These are phyloP conservation scores for Amanita pallidorosea DNA, from an alignment of 768 basidiomycete genomes.

Conservation along the genomic window DNA sequence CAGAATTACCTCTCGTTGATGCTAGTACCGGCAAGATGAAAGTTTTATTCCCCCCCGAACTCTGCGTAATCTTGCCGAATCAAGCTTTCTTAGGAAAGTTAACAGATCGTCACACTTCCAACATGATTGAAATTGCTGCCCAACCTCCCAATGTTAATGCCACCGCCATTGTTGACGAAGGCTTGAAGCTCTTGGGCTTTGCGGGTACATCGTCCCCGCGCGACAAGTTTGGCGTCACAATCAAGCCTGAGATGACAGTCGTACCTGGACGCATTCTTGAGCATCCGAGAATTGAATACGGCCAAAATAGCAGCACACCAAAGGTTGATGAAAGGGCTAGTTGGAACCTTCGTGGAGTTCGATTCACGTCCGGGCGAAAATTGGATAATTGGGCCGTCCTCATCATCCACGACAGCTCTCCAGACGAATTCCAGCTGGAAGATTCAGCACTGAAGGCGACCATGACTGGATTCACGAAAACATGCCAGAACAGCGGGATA, in stretches of 20 bases:
- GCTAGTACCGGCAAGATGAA: slow-evolving; percentile 35
- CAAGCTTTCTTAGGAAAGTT: slow-evolving; percentile 66
- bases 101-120: slow-evolving; percentile 54
- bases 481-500: slow-evolving; percentile 63
- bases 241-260: slow-evolving; percentile 54
- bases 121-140: slow-evolving; percentile 66
- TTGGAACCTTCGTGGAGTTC: slow-evolving; percentile 67
- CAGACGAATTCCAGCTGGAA: slow-evolving; percentile 50
- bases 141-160: slow-evolving; percentile 66
- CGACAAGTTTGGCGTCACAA: slow-evolving; percentile 47
- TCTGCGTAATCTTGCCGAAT: slow-evolving; percentile 61
- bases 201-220: slow-evolving; percentile 28
- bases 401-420: slow-evolving; percentile 48
- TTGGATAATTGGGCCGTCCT: slow-evolving; percentile 61
- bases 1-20: slow-evolving; percentile 48
- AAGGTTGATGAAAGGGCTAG: slow-evolving; percentile 45
- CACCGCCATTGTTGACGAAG: slow-evolving; percentile 43
- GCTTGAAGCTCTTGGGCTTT: slow-evolving; percentile 55
- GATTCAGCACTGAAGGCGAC: slow-evolving; percentile 41
- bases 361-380: slow-evolving; percentile 46
- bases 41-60: slow-evolving; percentile 54
- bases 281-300: slow-evolving; percentile 53
- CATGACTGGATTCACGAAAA: slow-evolving; percentile 43
- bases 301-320: slow-evolving; percentile 20
- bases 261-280: slow-evolving; percentile 62